Evolutionary conservation across 768 basidiomycete genomes (phyloP).

Genomic region (Mrakia hoshinonis): DNA sequence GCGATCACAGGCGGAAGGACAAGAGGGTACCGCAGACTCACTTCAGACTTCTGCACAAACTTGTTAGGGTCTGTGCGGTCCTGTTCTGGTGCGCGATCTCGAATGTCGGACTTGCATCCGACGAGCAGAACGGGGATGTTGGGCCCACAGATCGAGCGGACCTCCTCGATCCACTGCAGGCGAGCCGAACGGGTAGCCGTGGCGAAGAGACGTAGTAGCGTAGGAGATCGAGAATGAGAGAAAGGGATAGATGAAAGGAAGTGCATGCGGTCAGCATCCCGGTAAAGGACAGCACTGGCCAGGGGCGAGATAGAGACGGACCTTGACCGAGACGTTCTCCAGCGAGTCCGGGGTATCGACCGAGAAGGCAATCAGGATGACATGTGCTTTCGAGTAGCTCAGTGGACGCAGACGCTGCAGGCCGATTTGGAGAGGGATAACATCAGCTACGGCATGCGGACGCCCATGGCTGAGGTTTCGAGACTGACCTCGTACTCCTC

Average conservation of each 20-base stretch:
- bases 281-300: not conserved
- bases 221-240: slow-evolving; percentile 17
- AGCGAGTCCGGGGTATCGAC: slow-evolving; percentile 94
- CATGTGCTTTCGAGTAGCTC: slow-evolving; percentile 96
- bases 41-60: slow-evolving; percentile 41
- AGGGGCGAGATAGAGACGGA: slow-evolving; percentile 36
- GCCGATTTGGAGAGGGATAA: not conserved
- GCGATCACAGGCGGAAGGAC: not conserved
- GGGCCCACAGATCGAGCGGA: slow-evolving; percentile 87
- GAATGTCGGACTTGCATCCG: slow-evolving; percentile 89
- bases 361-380: slow-evolving; percentile 94
- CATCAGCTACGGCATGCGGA: slow-evolving; percentile 17
- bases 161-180: slow-evolving; percentile 92
- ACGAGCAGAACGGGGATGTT: slow-evolving; percentile 89
- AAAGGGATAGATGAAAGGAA: slow-evolving; percentile 23
- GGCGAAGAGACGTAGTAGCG: not conserved
- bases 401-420: slow-evolving; percentile 82
- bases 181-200: too few relatives aligned
- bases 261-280: not conserved
- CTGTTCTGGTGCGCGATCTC: slow-evolving; percentile 44
- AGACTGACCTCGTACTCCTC: slow-evolving; percentile 29
- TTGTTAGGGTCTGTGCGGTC: slow-evolving; percentile 34
- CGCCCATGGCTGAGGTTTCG: not conserved
- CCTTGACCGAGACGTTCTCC: slow-evolving; percentile 91
- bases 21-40: slow-evolving; percentile 38